Evolutionary conservation across 176 grass and related monocot genomes (phyloP).

Genomic region (Musa troglodytarum): DNA sequence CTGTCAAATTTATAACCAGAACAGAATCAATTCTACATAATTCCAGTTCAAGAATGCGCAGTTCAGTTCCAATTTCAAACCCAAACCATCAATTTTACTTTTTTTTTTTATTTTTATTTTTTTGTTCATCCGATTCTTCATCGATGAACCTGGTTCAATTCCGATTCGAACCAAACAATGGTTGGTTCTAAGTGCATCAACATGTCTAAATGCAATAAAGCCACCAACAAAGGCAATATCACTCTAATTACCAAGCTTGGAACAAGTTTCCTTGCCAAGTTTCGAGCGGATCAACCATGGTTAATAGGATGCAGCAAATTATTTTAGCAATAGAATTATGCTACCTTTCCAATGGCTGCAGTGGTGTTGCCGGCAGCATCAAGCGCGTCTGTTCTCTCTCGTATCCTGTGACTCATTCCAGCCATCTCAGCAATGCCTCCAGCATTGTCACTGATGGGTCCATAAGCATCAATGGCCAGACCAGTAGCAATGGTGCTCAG

Average conservation of each 20-base stretch:
- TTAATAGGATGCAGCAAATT: not conserved
- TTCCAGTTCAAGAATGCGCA: too few species aligned
- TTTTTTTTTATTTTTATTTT: too few species aligned
- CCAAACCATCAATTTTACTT: too few species aligned
- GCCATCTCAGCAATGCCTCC: conserved; percentile 52
- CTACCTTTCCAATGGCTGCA: conserved; percentile 50
- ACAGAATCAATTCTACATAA: too few species aligned
- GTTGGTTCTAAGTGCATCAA: too few species aligned
- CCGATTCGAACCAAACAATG: too few species aligned
- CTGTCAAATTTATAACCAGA: too few species aligned
- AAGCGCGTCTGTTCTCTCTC: conserved; percentile 42
- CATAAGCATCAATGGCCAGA: conserved; percentile 49
- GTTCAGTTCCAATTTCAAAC: too few species aligned
- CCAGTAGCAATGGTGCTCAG: conserved; percentile 47
- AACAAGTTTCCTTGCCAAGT: not conserved
- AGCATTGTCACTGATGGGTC: conserved; percentile 48
- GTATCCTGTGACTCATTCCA: conserved; percentile 51
- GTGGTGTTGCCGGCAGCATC: conserved; percentile 45
- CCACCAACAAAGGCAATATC: not conserved
- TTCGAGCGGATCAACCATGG: not conserved
- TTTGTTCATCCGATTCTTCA: too few species aligned
- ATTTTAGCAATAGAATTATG: not conserved
- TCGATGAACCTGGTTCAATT: too few species aligned
- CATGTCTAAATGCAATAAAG: not conserved
- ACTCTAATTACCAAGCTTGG: not conserved